Base-by-base conservation (phyloP, 495 filamentous ascomycete genomes). In the Penicillium argentinense region DNA sequence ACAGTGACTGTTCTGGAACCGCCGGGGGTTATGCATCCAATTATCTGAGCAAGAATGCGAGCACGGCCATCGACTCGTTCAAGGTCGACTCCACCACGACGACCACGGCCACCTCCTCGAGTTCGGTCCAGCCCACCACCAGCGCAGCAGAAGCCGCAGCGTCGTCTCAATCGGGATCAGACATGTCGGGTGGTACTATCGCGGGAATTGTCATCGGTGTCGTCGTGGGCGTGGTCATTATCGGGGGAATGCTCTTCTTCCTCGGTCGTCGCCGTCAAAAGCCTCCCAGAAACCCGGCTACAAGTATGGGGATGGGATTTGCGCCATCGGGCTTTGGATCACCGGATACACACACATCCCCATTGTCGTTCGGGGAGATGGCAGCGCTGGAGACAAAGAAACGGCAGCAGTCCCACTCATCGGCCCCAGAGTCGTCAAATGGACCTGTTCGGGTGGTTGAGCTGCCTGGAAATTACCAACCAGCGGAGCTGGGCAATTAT, bases 131-230 rank as follows among this genome's bases (percentile, higher is more conserved):
- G 5, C 28, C 16, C 21, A 25, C 39, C 14, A 42, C 38, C 4
- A 37, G 12, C 4, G 25, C 36, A 22, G 4, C 37, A 19, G 16
- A 28, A 33, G 17, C 45, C 13, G 17, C 17, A 12, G 25, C 45
- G 3, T 21, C 46, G 30, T 49, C 46, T 14, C 12, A 14, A 8
- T 42, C 46, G 25, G 12, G 22, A 34, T 28, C 45, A 5, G 22
- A 14, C 2, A 3, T 49, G n/a, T 49, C 46, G 6, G 29, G 46
- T 21, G 39, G 39, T 5, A 16, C 29, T 2, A 49, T 49, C 7
- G 46, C 46, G 16, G 46, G 46, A n/a, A 49, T 42, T 13, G 39
- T 49, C 5, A 42, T 49, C 5, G 46, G 46, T 3, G 46, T 42
- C 1, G 8, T 49, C 7, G 46, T 23, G 5, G 46, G 46, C 4